Base-by-base conservation (phyloP, 2,329 filamentous ascomycete species). In the Colletotrichum costaricense region DNA sequence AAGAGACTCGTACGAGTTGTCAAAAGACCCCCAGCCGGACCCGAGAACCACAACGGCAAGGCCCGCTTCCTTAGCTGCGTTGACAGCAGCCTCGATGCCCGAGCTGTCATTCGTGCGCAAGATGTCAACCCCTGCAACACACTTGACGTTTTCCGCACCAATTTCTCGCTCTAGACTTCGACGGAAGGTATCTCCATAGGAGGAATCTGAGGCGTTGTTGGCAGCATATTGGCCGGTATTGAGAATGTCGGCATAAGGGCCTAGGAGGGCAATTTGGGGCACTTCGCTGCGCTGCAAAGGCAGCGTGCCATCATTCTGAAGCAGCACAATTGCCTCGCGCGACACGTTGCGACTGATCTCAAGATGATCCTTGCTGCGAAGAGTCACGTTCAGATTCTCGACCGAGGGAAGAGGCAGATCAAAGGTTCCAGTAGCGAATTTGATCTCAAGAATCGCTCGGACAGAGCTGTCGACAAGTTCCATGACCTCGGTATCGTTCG, bases 31-130 rank as follows among this genome's bases (percentile, higher is more conserved):
- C 2, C 75, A 77, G 46, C 78, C 75, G 2, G 79, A 81, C 3
- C 80, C 80, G 5, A 82, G 78, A 24, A 78, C 75, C 11, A 82
- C 75, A 2, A 81, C 70, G 12, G 79, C 80, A 7, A 81, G 65
- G 2, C 79, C 79, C 4, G 78, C 78, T 11, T 79, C 75, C 59
- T 77, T 75, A 14, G 80, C 80, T 2, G 78, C 77, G 0, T 75
- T 66, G 5, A 81, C 79, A 9, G 80, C 79, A 4, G 60, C 71
- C 3, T 62, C 42, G 22, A 73, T 76, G 24, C 75, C 74, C 12
- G 77, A 76, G 14, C 63, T 55, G 2, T 77, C 75, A 28, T 77
- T 77, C 3, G 75, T 67, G 11, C 75, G 63, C 9, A 75, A 63
- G 3, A 75, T 68, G 24, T 76, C 69, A 30, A 72, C 68, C 2